Evolutionary conservation across 2,329 filamentous ascomycete species (phyloP), one percentile per base, ranked within the genome.

Genomic region (Clonostachys sp.): DNA sequence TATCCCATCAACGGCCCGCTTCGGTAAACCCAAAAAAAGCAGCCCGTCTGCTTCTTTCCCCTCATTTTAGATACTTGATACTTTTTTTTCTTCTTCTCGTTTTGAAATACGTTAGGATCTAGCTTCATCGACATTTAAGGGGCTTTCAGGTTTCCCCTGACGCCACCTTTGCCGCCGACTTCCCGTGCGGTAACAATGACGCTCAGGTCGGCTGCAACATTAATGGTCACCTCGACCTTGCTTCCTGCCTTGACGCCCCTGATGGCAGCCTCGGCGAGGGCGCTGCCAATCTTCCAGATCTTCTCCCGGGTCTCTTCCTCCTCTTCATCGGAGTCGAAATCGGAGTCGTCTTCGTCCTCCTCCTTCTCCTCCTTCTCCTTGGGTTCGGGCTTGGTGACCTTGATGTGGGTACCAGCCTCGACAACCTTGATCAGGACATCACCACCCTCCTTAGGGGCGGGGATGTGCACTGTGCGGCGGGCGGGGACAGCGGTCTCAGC

Each of bases 211-310:
- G 82, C 85, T 47, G 79, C 81, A 54, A 97, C 86, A 66, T 92
- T 95, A 61, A 97, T 81, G 64, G 90, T 95, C 47, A 97, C 84
- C 77, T 99, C 94, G 55, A 99, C 83, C 77, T 96, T 96, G 60
- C 82, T 81, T 50, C 83, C 87, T 73, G 92, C 91, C 83, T 92
- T 92, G 57, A 95, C 81, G 50, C 78, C 89, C 67, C 81, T 87
- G 64, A 99, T 72, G 34, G 86, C 87, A 12, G 89, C 86, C 75
- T 99, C 94, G 51, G 91, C 91, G 50, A 99, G 81, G 33, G 85
- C 76, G 53, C 78, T 83, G 57, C 89, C 88, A 43, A 90, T 80
- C 78, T 95, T 96, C 90, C 91, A 96, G 50, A 94, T 76, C 78
- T 94, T 91, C 72, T 95, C 88, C 54, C 91, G 80, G 61, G 84